phyloP scores from a whole-genome alignment of 2,329 filamentous ascomycete species.

The Trichophyton benhamiae region DNA sequence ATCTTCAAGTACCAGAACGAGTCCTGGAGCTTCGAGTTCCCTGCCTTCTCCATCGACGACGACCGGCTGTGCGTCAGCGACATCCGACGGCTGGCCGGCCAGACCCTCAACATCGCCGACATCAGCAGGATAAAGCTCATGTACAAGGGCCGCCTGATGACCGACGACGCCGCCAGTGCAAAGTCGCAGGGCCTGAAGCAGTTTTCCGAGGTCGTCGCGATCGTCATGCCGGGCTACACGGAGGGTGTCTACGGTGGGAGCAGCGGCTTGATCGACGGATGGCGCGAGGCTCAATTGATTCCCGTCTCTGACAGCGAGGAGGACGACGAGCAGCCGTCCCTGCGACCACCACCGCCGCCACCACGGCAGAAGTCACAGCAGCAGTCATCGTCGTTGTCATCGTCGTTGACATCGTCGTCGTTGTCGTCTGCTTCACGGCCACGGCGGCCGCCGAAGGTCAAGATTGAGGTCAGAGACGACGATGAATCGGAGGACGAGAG shows the following conservation, averaged over 20 bases:
- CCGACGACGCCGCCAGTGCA: slow-evolving; percentile 29
- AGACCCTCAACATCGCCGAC: slow-evolving; percentile 24
- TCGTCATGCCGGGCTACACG: slow-evolving; percentile 19
- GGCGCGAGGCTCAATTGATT: neutral
- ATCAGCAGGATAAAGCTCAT: slow-evolving; percentile 31
- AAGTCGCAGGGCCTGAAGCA: slow-evolving; percentile 36
- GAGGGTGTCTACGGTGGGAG: neutral
- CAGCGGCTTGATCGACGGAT: neutral
- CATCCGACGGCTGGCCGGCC: slow-evolving; percentile 31
- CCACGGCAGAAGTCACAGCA: too few relatives aligned
- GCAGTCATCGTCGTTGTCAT: neutral
- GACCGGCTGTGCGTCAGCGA: slow-evolving; percentile 32
- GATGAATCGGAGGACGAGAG: neutral
- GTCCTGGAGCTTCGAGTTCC: slow-evolving; percentile 33
- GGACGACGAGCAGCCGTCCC: neutral
- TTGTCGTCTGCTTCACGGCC: too few relatives aligned
- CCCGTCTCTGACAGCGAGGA: neutral
- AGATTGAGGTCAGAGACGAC: neutral
- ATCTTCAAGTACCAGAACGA: slow-evolving; percentile 32
- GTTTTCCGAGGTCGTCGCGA: slow-evolving; percentile 36
- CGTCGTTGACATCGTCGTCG: neutral
- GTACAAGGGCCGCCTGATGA: slow-evolving; percentile 37
- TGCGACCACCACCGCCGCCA: too few relatives aligned
- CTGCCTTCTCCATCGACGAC: slow-evolving; percentile 37
- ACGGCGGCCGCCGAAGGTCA: neutral